phyloP scores from a whole-genome alignment of 177 flowering plant genomes.

The Vitis hybrid region DNA sequence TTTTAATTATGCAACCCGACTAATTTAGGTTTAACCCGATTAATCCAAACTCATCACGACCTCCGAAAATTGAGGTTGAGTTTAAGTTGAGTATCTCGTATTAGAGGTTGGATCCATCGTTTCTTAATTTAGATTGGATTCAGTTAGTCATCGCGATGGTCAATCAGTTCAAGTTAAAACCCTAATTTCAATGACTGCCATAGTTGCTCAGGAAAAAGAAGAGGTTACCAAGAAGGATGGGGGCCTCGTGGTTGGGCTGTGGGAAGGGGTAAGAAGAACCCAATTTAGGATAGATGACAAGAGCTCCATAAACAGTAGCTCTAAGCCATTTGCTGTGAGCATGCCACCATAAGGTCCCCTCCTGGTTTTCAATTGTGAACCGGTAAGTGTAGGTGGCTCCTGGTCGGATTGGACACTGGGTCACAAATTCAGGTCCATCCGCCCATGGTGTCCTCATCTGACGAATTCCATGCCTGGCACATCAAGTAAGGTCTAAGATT shows the following conservation, averaged over 20 bases:
- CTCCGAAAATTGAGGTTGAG: no score
- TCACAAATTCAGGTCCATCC: slow-evolving; percentile 71
- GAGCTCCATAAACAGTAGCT: slow-evolving; percentile 83
- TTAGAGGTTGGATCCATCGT: no score
- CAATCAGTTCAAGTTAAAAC: no score
- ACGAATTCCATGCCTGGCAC: slow-evolving; percentile 63
- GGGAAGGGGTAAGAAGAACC: slow-evolving; percentile 60
- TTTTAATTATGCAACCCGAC: no score
- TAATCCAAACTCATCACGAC: no score
- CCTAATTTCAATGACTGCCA: no score
- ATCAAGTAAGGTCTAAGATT: neutral
- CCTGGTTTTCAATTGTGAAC: slow-evolving; percentile 69
- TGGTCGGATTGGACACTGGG: slow-evolving; percentile 81
- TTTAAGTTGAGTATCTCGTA: no score
- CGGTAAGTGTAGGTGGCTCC: slow-evolving; percentile 70
- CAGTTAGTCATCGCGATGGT: accelerated
- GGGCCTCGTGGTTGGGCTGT: slow-evolving; percentile 49
- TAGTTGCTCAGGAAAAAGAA: neutral
- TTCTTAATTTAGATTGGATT: no score
- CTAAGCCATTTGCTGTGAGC: slow-evolving; percentile 79
- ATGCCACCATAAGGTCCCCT: slow-evolving; percentile 91
- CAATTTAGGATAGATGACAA: slow-evolving; percentile 59
- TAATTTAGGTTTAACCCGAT: no score
- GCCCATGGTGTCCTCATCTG: slow-evolving; percentile 84
- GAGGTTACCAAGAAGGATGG: slow-evolving; percentile 66